These are phyloP conservation scores for Picochlorum sp. DNA, from an alignment of 139 green algal species.

Conservation along the genomic window DNA sequence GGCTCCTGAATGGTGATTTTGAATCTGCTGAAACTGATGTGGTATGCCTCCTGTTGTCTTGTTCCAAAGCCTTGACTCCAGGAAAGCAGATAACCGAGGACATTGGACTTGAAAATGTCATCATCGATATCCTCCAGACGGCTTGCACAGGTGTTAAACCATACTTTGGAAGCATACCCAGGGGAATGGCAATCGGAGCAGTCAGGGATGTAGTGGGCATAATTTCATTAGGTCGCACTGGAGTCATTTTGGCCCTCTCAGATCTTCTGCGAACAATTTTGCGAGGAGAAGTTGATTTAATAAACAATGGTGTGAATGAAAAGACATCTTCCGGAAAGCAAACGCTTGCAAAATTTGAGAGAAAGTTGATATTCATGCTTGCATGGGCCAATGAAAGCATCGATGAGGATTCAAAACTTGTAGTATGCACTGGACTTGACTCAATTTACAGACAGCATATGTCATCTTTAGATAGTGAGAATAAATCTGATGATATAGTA, in stretches of 20 bases:
- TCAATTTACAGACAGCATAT: too few relatives aligned
- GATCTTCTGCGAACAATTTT: conserved; percentile 34
- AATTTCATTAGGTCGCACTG: conserved; percentile 26
- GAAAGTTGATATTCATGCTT: conserved; percentile 49
- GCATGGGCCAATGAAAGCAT: conserved; percentile 52
- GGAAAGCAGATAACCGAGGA: background rate
- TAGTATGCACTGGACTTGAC: too few relatives aligned
- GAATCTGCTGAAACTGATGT: background rate
- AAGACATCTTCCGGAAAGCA: background rate
- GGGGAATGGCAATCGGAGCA: conserved; percentile 21
- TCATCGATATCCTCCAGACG: background rate
- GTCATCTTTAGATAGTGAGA: too few relatives aligned
- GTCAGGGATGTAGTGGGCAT: conserved; percentile 35
- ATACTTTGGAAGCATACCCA: conserved; percentile 3
- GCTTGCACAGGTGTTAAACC: conserved; percentile 1
- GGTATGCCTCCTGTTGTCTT: conserved; percentile 13
- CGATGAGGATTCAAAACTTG: background rate
- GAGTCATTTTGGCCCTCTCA: conserved; percentile 35
- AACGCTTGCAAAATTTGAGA: conserved; percentile 14
- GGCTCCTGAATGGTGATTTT: conserved; percentile 45
- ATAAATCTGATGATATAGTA: too few relatives aligned
- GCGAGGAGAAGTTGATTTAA: conserved; percentile 4
- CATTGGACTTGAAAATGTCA: background rate
- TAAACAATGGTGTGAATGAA: background rate
- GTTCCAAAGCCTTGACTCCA: background rate